Base-by-base conservation (phyloP, 768 basidiomycete species). In the Tephrocybe sp. region DNA sequence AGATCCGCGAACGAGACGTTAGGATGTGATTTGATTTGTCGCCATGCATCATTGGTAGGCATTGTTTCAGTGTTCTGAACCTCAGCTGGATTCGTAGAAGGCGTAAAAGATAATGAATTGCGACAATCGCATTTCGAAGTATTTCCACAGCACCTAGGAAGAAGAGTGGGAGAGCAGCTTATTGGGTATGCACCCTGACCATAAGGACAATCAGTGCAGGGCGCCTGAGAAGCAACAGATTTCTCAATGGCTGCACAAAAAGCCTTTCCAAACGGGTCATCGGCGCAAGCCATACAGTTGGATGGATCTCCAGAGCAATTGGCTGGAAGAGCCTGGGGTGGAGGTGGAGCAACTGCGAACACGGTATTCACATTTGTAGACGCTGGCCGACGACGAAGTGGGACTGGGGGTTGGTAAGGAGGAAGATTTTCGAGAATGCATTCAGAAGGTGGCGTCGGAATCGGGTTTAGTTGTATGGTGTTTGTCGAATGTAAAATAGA, bases 1-100 rank as follows among this genome's bases (percentile, higher is more conserved):
- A 95, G 73, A 67, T 94, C 90, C 12, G 89, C 81, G 62, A 93
- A 93, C 24, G 84, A 80, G 45, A 89, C 84, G 57, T 92, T 94
- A 2, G 93, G 93, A 66, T 95, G 93, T 10, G 83, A 80, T 68
- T 93, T 92, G 53, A 94, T 74, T 56, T 83, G 83, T 23, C 79
- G 80, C 88, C 91, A 94, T 7, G 91, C 91, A 48, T 84, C 82
- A 61, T 85, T 86, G 48, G 88, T 90, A 16, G 90, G 79, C 29
- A 93, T 86, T 6, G 78, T 83, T 46, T 84, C 81, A 19, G 66
- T 48, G n/a, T 22, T 36, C 13, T n/a, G 33, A 58, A 45, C n/a
- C 45, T 25, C 43, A 23, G 45, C 44, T 50, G 50, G 33, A 15
- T 10, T 10, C 4, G 41, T 45, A 19, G 45, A 47, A 52, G 52